phyloP scores from a whole-genome alignment of 805 yeast species.

The Ogataea nakhonphanomensis region DNA sequence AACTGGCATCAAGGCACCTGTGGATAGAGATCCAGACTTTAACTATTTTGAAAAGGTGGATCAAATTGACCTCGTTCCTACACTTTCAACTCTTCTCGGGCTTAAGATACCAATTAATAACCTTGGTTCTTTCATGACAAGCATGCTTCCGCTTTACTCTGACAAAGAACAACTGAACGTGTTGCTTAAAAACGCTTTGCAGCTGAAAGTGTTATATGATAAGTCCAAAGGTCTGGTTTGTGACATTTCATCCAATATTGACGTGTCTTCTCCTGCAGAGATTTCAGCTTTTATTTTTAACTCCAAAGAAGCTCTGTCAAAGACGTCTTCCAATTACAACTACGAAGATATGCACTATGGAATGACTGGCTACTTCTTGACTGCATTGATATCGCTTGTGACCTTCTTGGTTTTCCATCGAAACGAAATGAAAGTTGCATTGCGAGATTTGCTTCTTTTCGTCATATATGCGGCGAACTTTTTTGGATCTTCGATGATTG shows the following conservation, averaged over 20 bases:
- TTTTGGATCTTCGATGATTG: conserved; percentile 87
- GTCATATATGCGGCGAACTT: conserved; percentile 48
- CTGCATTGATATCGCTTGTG: conserved; percentile 31
- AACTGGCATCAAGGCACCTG: conserved; percentile 35
- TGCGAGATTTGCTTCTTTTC: conserved; percentile 29
- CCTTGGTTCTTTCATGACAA: conserved; percentile 66
- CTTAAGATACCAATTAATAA: conserved; percentile 69
- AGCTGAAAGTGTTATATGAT: conserved; percentile 46
- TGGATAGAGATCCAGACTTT: conserved; percentile 40
- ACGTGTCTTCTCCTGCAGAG: conserved; percentile 11
- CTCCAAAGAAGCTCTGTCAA: conserved; percentile 50
- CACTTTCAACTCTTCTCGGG: conserved; percentile 57
- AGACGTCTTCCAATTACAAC: conserved; percentile 71
- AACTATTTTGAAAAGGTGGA: conserved; percentile 51
- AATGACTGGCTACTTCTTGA: conserved; percentile 29
- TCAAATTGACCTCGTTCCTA: conserved; percentile 74
- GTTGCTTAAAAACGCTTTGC: conserved; percentile 55
- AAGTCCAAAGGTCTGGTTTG: conserved; percentile 33
- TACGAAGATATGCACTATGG: conserved; percentile 47
- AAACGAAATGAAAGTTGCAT: conserved; percentile 14
- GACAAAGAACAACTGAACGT: conserved; percentile 34
- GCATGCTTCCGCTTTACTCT: conserved; percentile 53
- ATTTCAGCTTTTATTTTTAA: conserved; percentile 35
- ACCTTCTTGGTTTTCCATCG: conserved; percentile 22
- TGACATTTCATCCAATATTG: conserved; percentile 12